Conservation (phyloP, 139 green algal species). For the Micractinium sp. region DNA sequence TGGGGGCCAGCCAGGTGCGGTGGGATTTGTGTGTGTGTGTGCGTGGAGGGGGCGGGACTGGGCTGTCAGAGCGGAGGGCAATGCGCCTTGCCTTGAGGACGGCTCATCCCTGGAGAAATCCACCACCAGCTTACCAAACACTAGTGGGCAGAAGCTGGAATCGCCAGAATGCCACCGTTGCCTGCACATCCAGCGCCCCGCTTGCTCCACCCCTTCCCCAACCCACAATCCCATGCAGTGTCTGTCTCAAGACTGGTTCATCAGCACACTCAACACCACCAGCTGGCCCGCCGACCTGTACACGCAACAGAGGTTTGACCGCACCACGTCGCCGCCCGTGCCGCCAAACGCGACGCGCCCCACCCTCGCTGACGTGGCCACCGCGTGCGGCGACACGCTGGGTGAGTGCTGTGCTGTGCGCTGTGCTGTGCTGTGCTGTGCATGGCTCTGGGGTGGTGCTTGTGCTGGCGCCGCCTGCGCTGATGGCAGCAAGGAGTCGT, state of each 20-base stretch:
- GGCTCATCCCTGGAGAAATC: too few species aligned
- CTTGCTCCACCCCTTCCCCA: not conserved
- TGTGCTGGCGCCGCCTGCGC: too few species aligned
- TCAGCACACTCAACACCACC: not conserved
- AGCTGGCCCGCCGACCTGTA: conserved; percentile 2
- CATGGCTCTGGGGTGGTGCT: not conserved
- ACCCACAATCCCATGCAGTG: not conserved
- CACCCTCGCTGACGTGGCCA: not conserved
- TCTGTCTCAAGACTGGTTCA: conserved; percentile 6
- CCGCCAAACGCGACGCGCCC: not conserved
- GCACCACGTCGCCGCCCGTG: not conserved
- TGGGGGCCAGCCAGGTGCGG: not conserved
- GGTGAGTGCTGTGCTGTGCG: not conserved
- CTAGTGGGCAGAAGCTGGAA: too few species aligned
- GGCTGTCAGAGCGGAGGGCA: too few species aligned
- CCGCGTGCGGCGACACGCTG: not conserved
- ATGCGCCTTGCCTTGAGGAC: too few species aligned
- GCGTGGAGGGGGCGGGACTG: too few species aligned
- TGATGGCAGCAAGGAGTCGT: too few species aligned
- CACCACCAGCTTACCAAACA: too few species aligned
- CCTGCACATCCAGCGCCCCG: too few species aligned
- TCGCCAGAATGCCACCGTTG: too few species aligned
- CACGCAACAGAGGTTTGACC: conserved; percentile 4
- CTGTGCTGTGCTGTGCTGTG: not conserved
- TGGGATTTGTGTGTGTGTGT: too few species aligned